Base-by-base conservation (phyloP, 768 basidiomycete genomes). In the Suillus clintonianus region DNA sequence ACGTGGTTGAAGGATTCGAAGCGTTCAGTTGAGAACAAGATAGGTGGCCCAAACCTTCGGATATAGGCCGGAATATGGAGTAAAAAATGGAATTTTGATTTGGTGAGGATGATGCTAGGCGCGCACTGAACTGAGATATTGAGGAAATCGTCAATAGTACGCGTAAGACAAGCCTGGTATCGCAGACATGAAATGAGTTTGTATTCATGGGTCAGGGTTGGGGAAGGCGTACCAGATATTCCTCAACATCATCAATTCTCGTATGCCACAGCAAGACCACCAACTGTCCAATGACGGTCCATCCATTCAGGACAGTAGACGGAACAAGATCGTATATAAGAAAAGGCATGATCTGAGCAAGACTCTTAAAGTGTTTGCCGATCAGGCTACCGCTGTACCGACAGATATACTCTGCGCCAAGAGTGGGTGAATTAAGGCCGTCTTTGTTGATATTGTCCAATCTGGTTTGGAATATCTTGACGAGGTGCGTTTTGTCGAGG, bases 251-350 rank as follows among this genome's bases (percentile, higher is more conserved):
- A 0, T 64, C 51, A n/a, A 84, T 83, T 64, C 76, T 74, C 0
- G 74, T 73, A 11, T 80, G 65, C 83, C 83, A 85, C 0, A 84
- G 68, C 0, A 83, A 69, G 0, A 80, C 76, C 0, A 72, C 55
- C 0, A 83, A 70, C 13, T 74, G 69, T 0, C 79, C 79, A 17
- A 79, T 67, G 0, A 77, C 69, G 11, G 72, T 73, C 45, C 74
- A 78, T 0, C 77, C 64, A 8, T 60, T 11, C 22, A 80, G 75
- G 1, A 73, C 69, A 8, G 8, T 37, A 0, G 41, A 4, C 7
- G 70, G 65, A 0, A 76, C 69, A 8, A 83, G 70, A 34, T 79
- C 74, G 17, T 80, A 72, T 0, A 78, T 62, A 0, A 73, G 59
- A 51, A 68, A 73, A 0, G 73, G 67, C 63, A 74, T 22, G 17